phyloP scores from a whole-genome alignment of 2,329 filamentous ascomycete species.

The Amauroascus verrucosus region DNA sequence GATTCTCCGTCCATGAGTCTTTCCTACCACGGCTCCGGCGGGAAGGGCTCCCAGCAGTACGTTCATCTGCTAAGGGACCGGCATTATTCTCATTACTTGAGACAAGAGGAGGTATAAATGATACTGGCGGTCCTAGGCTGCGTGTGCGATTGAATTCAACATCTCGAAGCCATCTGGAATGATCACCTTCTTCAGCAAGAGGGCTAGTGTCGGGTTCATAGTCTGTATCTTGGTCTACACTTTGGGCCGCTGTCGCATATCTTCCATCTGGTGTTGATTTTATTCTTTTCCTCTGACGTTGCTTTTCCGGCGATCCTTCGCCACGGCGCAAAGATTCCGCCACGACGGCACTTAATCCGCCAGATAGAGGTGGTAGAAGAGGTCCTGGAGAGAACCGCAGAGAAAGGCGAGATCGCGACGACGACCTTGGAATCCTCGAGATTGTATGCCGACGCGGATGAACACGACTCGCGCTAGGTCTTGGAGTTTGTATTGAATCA shows the following conservation, averaged over 20 bases:
- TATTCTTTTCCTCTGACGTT: background rate
- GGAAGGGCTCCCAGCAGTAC: background rate
- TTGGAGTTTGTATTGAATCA: slow-evolving; percentile 17
- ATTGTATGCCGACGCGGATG: slow-evolving; percentile 21
- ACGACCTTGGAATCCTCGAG: slow-evolving; percentile 31
- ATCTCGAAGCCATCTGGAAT: background rate
- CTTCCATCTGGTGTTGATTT: slow-evolving; percentile 18
- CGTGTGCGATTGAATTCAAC: background rate
- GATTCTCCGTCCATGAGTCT: slow-evolving; percentile 14
- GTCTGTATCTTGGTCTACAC: slow-evolving; percentile 15
- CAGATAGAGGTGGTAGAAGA: slow-evolving; percentile 50
- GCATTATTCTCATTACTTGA: background rate
- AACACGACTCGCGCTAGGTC: slow-evolving; percentile 16
- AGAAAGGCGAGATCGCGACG: slow-evolving; percentile 40
- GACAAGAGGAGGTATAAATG: background rate
- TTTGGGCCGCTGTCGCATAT: slow-evolving; percentile 21
- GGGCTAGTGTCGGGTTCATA: slow-evolving; percentile 18
- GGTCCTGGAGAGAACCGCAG: slow-evolving; percentile 48
- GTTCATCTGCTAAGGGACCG: background rate
- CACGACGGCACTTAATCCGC: slow-evolving; percentile 52
- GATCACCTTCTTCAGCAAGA: slow-evolving; percentile 16
- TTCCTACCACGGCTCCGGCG: slow-evolving; percentile 10
- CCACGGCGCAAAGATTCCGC: slow-evolving; percentile 54
- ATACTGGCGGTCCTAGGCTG: background rate
- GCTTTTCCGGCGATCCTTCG: slow-evolving; percentile 32